Percentiles rank a stretch among this genome's conserved stretches.
phyloP scores from a whole-genome alignment of 2,329 filamentous ascomycete genomes.

The Simplicillium sp. region DNA sequence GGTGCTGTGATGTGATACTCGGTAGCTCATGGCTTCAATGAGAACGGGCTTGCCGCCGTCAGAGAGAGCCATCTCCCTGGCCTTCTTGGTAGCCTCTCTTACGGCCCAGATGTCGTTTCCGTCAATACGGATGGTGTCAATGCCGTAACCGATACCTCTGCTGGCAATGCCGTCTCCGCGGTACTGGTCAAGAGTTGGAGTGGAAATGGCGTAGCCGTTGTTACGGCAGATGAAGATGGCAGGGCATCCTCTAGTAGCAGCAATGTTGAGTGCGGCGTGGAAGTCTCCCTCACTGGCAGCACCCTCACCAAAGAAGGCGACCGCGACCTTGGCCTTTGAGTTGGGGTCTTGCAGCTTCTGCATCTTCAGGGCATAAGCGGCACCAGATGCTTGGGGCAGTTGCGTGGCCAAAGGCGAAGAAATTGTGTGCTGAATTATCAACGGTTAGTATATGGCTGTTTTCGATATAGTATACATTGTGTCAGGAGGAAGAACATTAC shows the following conservation, averaged over 20 bases:
- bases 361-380: constrained; percentile 80
- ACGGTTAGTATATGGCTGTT: neutral
- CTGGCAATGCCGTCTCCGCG: constrained; percentile 85
- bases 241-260: constrained; percentile 78
- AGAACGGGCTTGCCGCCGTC: constrained; percentile 76
- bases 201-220: constrained; percentile 87
- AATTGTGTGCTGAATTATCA: constrained; percentile 59
- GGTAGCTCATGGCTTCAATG: constrained; percentile 95
- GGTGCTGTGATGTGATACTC: constrained; percentile 95
- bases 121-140: constrained; percentile 84
- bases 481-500: constrained; percentile 16
- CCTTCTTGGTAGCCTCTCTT: constrained; percentile 66
- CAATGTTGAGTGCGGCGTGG: constrained; percentile 84
- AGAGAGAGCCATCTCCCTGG: constrained; percentile 67
- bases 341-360: constrained; percentile 65
- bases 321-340: constrained; percentile 57
- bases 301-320: constrained; percentile 85
- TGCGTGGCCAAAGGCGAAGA: constrained; percentile 79
- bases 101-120: constrained; percentile 94
- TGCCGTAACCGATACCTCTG: constrained; percentile 82
- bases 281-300: constrained; percentile 89
- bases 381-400: constrained; percentile 78
- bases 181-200: constrained; percentile 83
- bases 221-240: constrained; percentile 87
- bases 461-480: neutral